Evolutionary conservation across 2,329 filamentous ascomycete genomes (phyloP).

Genomic region (Alternaria incomplexa): DNA sequence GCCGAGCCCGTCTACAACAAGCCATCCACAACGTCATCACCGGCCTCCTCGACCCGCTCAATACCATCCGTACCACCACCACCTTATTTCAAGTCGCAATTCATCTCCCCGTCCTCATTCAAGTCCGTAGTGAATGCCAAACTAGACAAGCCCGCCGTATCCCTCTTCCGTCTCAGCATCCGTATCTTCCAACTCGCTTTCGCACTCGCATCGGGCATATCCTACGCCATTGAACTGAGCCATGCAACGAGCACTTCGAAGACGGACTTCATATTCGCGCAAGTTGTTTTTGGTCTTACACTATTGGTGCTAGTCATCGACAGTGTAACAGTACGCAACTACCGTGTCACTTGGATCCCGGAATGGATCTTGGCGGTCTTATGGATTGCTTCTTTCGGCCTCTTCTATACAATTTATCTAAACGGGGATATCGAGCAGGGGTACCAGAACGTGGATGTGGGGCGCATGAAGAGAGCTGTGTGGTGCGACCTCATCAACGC

Average conservation of each 20-base stretch:
- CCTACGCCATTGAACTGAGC: constrained; percentile 28
- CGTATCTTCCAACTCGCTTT: constrained; percentile 31
- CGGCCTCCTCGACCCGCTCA: background rate
- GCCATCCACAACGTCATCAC: background rate
- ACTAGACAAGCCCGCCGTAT: constrained; percentile 24
- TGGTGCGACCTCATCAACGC: constrained; percentile 34
- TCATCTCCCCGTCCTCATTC: constrained; percentile 25
- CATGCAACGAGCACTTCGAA: constrained; percentile 4
- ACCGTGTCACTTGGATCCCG: constrained; percentile 27
- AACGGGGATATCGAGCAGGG: background rate
- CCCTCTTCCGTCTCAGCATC: constrained; percentile 27
- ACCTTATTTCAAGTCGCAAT: constrained; percentile 25
- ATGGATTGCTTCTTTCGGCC: constrained; percentile 31
- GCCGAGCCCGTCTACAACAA: background rate
- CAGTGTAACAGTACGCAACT: constrained; percentile 26
- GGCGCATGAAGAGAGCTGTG: constrained; percentile 26
- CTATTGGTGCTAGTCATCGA: constrained; percentile 21
- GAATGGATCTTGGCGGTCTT: constrained; percentile 27
- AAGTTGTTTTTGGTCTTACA: constrained; percentile 26
- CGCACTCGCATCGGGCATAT: constrained; percentile 31
- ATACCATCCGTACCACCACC: constrained; percentile 23
- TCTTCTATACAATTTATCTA: constrained; percentile 25
- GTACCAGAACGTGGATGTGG: constrained; percentile 15
- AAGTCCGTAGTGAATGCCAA: constrained; percentile 23
- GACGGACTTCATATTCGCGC: constrained; percentile 25